Evolutionary conservation across 768 basidiomycete genomes (phyloP).

Genomic region (Nidularia sp.): DNA sequence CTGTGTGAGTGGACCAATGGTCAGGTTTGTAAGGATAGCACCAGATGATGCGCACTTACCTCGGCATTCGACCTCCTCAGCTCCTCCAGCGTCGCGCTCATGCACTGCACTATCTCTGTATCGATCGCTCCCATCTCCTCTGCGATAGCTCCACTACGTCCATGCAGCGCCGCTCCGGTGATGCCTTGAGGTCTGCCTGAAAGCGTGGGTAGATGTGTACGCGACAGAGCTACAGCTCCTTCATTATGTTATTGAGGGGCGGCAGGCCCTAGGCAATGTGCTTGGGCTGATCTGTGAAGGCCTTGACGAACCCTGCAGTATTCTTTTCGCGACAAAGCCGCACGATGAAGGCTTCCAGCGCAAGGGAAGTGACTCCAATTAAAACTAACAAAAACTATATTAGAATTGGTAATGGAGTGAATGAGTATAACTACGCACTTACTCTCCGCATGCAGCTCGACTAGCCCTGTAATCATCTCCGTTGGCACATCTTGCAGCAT

Average conservation of each 20-base stretch:
- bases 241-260: constrained; percentile 88
- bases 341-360: constrained; percentile 89
- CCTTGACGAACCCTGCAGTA: constrained; percentile 88
- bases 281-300: constrained; percentile 96
- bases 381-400: neutral
- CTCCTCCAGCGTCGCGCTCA: constrained; percentile 85
- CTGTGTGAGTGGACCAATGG: constrained; percentile 30
- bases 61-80: constrained; percentile 81
- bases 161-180: constrained; percentile 77
- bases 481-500: constrained; percentile 88
- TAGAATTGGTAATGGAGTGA: neutral
- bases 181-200: constrained; percentile 81
- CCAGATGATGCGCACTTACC: constrained; percentile 26
- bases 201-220: constrained; percentile 96
- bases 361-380: constrained; percentile 75
- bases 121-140: constrained; percentile 89
- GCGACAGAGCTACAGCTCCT: constrained; percentile 84
- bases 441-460: constrained; percentile 93
- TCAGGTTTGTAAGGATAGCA: neutral
- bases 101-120: constrained; percentile 88
- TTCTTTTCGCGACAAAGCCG: constrained; percentile 90
- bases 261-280: constrained; percentile 90
- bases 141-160: constrained; percentile 95
- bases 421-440: constrained; percentile 6
- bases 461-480: constrained; percentile 81